Conservation (phyloP, 768 basidiomycete species). For the Roridomyces roridus region DNA sequence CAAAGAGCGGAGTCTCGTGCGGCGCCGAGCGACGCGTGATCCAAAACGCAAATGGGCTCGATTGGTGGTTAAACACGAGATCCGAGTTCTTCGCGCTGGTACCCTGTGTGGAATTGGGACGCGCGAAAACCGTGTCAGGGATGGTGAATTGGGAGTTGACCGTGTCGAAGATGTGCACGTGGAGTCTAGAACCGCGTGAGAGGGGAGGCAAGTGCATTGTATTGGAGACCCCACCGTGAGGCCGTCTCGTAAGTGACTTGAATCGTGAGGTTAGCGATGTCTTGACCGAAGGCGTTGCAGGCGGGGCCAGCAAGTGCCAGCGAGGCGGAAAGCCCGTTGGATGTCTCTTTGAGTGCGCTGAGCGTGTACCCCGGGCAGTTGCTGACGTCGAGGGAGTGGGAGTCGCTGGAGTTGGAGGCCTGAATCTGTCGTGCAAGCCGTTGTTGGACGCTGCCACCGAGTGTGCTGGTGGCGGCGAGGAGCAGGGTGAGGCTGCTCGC, state of each 20-base stretch:
- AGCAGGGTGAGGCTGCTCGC: neutral
- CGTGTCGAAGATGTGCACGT: slow-evolving; percentile 71
- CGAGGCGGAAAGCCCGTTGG: slow-evolving; percentile 58
- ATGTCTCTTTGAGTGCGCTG: slow-evolving; percentile 45
- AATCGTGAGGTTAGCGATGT: slow-evolving; percentile 62
- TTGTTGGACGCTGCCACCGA: neutral
- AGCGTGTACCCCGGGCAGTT: slow-evolving; percentile 60
- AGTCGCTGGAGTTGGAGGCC: neutral
- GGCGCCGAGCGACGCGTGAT: slow-evolving; percentile 72
- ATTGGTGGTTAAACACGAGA: slow-evolving; percentile 70
- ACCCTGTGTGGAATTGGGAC: neutral
- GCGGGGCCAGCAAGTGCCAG: slow-evolving; percentile 58
- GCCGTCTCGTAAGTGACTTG: slow-evolving; percentile 69
- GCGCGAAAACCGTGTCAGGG: slow-evolving; percentile 52
- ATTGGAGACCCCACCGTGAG: slow-evolving; percentile 45
- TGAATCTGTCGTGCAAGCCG: neutral
- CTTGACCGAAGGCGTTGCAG: slow-evolving; percentile 71
- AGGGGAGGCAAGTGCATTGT: no score
- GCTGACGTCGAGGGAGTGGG: neutral
- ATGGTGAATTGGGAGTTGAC: slow-evolving; percentile 69
- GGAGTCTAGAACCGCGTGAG: slow-evolving; percentile 53
- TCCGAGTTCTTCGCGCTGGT: slow-evolving; percentile 53
- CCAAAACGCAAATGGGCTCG: slow-evolving; percentile 80
- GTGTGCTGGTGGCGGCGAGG: neutral
- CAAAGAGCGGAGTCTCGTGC: slow-evolving; percentile 63